These are phyloP conservation scores for Apiospora pterosperma DNA, from an alignment of 2,329 filamentous ascomycete species.

Conservation along the genomic window DNA sequence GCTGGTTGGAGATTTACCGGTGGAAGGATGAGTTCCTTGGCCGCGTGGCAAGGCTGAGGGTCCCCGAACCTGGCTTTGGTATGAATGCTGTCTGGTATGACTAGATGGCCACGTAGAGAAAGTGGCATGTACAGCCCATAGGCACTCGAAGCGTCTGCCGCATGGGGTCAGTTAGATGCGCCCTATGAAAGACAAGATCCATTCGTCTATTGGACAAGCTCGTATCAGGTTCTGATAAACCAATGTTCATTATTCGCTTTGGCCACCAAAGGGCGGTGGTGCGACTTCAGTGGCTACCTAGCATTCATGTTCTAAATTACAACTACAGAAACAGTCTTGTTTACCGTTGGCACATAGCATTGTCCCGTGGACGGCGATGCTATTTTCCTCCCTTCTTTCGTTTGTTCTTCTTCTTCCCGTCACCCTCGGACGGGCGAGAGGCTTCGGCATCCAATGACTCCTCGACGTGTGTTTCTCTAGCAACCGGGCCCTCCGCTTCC, in stretches of 20 bases:
- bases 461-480: neutral
- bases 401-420: conserved; percentile 34
- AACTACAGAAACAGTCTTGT: neutral
- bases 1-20: conserved; percentile 82
- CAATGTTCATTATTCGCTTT: neutral
- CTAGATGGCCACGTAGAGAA: conserved; percentile 28
- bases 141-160: neutral
- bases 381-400: conserved; percentile 32
- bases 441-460: conserved; percentile 4
- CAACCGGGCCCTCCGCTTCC: neutral
- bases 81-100: conserved; percentile 99
- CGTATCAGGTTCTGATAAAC: no score
- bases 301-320: neutral
- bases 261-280: neutral
- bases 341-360: neutral
- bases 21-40: conserved; percentile 81
- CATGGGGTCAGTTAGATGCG: neutral
- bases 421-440: conserved; percentile 10
- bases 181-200: neutral
- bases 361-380: neutral
- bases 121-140: no score
- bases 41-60: conserved; percentile 71
- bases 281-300: neutral
- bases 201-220: neutral
- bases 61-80: conserved; percentile 84